These are phyloP conservation scores for Hydnum rufescens DNA, from an alignment of 768 basidiomycete species.

Conservation along the genomic window DNA sequence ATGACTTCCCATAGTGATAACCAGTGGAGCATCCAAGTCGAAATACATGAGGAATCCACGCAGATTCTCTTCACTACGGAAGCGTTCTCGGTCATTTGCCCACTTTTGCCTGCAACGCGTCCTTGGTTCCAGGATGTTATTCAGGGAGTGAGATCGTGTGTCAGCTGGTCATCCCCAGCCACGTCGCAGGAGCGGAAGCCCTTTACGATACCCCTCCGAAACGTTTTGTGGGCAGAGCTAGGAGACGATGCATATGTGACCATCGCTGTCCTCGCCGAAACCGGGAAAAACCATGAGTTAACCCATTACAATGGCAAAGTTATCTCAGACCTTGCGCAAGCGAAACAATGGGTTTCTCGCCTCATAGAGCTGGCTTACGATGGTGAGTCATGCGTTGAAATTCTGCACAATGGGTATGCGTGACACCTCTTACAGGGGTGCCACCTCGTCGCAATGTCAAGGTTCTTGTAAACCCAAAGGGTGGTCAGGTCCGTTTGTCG, in stretches of 20 bases:
- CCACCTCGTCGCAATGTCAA: slow-evolving; percentile 36
- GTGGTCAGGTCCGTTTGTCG: slow-evolving; percentile 41
- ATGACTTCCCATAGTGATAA: too few relatives aligned
- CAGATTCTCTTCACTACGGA: too few relatives aligned
- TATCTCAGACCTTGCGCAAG: slow-evolving; percentile 18
- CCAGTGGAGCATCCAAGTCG: too few relatives aligned
- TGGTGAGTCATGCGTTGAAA: slow-evolving; percentile 23
- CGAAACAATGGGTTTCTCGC: slow-evolving; percentile 32
- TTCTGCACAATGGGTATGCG: background rate
- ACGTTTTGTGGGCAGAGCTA: slow-evolving; percentile 33
- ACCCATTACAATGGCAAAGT: slow-evolving; percentile 27
- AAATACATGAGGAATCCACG: too few relatives aligned
- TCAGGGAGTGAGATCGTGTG: too few relatives aligned
- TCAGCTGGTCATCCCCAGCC: too few relatives aligned
- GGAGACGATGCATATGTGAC: slow-evolving; percentile 18
- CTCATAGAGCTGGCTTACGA: slow-evolving; percentile 42
- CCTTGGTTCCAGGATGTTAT: too few relatives aligned
- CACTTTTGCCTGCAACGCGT: too few relatives aligned
- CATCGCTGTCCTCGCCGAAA: slow-evolving; percentile 30
- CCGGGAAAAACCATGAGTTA: slow-evolving; percentile 26
- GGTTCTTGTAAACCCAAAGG: slow-evolving; percentile 59
- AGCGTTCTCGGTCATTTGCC: too few relatives aligned
- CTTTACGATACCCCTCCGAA: too few relatives aligned
- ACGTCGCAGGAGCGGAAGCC: too few relatives aligned
- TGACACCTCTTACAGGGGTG: slow-evolving; percentile 22